These are phyloP conservation scores for Avena sativa DNA, from an alignment of 176 grass and related monocot species.

Conservation along the genomic window DNA sequence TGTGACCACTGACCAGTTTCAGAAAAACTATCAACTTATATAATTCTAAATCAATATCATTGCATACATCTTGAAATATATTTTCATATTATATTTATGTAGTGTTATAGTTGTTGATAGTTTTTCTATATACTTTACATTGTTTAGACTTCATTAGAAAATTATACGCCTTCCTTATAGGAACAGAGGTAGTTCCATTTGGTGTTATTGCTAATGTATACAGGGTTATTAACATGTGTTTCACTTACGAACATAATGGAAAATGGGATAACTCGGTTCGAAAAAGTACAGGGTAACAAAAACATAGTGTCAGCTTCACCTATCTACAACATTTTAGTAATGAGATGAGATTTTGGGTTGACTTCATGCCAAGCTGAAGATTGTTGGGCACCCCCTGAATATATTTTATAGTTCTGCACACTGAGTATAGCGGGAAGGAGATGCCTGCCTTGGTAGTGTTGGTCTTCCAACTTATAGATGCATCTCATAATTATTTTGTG, in stretches of 20 bases:
- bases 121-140: too few relatives aligned
- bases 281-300: background rate
- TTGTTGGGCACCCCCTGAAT: background rate
- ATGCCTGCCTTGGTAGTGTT: background rate
- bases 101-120: too few relatives aligned
- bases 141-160: too few relatives aligned
- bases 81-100: too few relatives aligned
- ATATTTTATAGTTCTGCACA: background rate
- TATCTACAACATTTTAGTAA: conserved; percentile 1
- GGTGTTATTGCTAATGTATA: background rate
- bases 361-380: background rate
- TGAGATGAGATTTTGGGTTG: background rate
- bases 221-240: background rate
- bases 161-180: too few relatives aligned
- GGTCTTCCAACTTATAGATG: background rate
- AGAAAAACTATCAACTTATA: too few relatives aligned
- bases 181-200: background rate
- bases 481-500: background rate
- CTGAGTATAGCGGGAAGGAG: background rate
- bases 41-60: too few relatives aligned
- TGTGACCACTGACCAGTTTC: too few relatives aligned
- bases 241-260: background rate
- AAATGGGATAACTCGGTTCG: background rate
- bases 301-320: background rate
- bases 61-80: too few relatives aligned